Evolutionary conservation across 345 rosid genomes (phyloP), one percentile per base, ranked within the genome.

Genomic region (Odontarrhena argentea): DNA sequence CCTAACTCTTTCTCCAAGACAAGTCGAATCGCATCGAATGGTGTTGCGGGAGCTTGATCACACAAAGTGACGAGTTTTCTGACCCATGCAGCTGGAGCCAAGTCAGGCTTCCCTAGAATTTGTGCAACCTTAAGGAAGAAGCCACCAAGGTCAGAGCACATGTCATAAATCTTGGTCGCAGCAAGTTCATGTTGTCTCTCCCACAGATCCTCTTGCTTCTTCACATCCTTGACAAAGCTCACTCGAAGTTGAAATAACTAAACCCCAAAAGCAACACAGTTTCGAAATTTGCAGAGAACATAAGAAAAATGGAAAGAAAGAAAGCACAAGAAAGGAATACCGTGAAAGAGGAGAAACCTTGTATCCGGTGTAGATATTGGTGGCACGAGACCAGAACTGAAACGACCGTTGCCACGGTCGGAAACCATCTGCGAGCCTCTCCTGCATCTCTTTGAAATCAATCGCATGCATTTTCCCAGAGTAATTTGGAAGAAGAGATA

Each of bases 81-180:
- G 34, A 91, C 96, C 97, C 99, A 88, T 0, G 99, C 92, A 53
- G 88, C 84, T 9, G 96, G 95, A 45, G 96, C 97, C 71, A 91
- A 38, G 84, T 94, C 97, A 25, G 99, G 97, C 82, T 91, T 91
- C 78, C 99, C 96, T 38, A 91, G 30, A 66, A 91, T 81, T 70
- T 94, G 99, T 18, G 97, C 97, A 76, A 84, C 97, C 95, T 94
- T 91, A 60, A 94, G 96, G 73, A 94, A 91, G 76, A 91, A 94
- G 1, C 97, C 99, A 52, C 99, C 99, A 58, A 94, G 95, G 75
- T 91, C 87, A 81, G 75, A 68, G 67, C 99, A 94, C 97, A 88
- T 77, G 37, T 78, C 66, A 70, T 90, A 87, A 22, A 94, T 75
- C 79, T 91, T 94, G 22, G 81, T 79, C 67, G 99, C 99, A 54